These are phyloP conservation scores for Podaxis pistillaris DNA, from an alignment of 768 basidiomycete species.

Conservation along the genomic window DNA sequence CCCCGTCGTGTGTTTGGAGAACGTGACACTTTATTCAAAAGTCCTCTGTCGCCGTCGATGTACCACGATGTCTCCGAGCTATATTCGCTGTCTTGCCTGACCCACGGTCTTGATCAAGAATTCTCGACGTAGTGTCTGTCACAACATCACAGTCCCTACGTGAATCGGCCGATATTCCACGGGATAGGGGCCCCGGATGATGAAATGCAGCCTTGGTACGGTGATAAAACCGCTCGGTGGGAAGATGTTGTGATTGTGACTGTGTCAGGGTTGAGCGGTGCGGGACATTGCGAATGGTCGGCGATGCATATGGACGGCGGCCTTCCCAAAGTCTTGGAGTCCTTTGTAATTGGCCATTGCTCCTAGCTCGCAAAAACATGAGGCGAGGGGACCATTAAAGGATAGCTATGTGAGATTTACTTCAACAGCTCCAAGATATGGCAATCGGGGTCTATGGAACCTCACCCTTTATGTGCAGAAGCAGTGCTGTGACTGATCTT, in stretches of 20 bases:
- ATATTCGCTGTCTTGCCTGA: background rate
- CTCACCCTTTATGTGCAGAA: slow-evolving; percentile 16
- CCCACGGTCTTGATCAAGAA: slow-evolving; percentile 4
- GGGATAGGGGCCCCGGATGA: slow-evolving; percentile 11
- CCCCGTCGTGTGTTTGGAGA: background rate
- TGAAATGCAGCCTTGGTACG: slow-evolving; percentile 8
- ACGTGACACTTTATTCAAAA: background rate
- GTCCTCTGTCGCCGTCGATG: background rate
- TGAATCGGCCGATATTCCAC: background rate
- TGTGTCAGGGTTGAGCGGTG: background rate
- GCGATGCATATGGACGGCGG: background rate
- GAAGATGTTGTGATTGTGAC: slow-evolving; percentile 12
- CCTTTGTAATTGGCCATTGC: background rate
- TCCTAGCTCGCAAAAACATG: background rate
- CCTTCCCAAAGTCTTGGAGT: background rate
- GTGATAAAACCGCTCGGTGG: slow-evolving; percentile 4
- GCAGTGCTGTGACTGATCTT: slow-evolving; percentile 18
- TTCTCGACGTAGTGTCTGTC: slow-evolving; percentile 7
- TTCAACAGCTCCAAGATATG: slow-evolving; percentile 3
- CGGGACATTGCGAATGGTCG: background rate
- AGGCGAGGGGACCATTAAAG: background rate
- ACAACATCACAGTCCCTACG: slow-evolving; percentile 10
- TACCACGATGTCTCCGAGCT: slow-evolving; percentile 1
- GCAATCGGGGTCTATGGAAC: background rate
- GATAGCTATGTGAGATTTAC: slow-evolving; percentile 4